These are phyloP conservation scores for Mortierella sp. DNA, from an alignment of 371 early-diverging fungal species.

Conservation along the genomic window DNA sequence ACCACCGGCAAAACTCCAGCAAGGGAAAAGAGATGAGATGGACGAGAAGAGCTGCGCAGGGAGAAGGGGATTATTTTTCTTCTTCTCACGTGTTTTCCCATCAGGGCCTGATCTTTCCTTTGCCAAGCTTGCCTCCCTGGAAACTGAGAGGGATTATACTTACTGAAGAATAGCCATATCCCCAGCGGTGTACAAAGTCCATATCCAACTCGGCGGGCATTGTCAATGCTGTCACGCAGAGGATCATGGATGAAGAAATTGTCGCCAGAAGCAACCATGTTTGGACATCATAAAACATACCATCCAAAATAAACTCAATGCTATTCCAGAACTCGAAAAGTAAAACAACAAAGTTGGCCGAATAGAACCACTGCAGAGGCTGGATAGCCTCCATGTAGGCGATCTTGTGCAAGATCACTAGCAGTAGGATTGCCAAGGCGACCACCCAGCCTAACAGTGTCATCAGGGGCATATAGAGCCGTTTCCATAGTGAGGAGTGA, in stretches of 20 bases:
- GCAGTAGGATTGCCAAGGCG: constrained; percentile 12
- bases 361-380: constrained; percentile 47
- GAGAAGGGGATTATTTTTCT: no score
- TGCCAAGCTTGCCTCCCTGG: no score
- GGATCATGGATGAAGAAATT: constrained; percentile 4
- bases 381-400: constrained; percentile 30
- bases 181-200: constrained; percentile 45
- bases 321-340: constrained; percentile 35
- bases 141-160: constrained; percentile 18
- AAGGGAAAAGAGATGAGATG: neutral
- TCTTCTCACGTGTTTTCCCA: neutral
- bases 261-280: constrained; percentile 29
- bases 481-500: constrained; percentile 11
- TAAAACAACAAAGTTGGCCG: constrained; percentile 16
- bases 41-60: neutral
- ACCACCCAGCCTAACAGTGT: constrained; percentile 30
- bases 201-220: constrained; percentile 50
- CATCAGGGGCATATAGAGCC: constrained; percentile 17
- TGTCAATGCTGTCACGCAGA: constrained; percentile 29
- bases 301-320: constrained; percentile 23
- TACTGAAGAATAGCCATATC: constrained; percentile 46
- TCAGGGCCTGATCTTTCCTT: neutral
- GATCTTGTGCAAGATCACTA: constrained; percentile 34
- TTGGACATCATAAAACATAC: neutral
- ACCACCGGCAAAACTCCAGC: neutral